Base-by-base conservation (phyloP, 805 yeast species). In the Vanderwaltozyma yarrowii region DNA sequence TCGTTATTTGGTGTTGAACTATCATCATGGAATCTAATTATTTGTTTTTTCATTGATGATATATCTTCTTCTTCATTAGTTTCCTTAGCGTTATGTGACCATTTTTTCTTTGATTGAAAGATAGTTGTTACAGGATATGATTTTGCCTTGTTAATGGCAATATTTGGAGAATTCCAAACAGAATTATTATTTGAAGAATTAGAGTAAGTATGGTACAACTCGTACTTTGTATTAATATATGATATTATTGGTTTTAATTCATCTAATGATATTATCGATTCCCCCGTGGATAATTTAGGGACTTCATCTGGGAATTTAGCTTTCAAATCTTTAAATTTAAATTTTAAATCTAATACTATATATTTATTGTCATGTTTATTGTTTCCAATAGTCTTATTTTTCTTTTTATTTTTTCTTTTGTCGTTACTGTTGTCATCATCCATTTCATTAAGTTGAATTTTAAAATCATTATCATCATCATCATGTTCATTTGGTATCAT, bases 311-410 rank as follows among this genome's bases (percentile, higher is more conserved):
- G 85, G 32, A 70, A 55, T 4, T 64, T 61, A 0, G 84, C 85
- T 44, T 68, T 74, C 41, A 80, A 56, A 45, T 81, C 81, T 41
- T 66, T 67, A 50, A 82, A 77, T 40, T 74, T 75, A 20, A 82
- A 67, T 45, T 74, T 79, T 45, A 78, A 67, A 53, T 81, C 84
- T 41, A 82, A 67, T 21, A 82, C 74, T 26, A 80, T 74, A 52
- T 83, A 83, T 49, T 70, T 70, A 19, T 44, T 30, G n/a, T 41
- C 37, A 15, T 26, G 36, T 17, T 32, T 32, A 8, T 30, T 2
- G n/a, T 23, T 35, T 13, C 21, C 20, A 17, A 33, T 26, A 24
- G 31, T 33, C 27, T 19, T 18, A 20, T 33, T 26, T 14, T 27
- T 33, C 5, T 19, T 23, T 20, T 30, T 26, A 14, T n/a, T n/a